Percentiles rank a stretch among this genome's conserved stretches.
phyloP scores from a whole-genome alignment of 1,139 yeast genomes.

The Candida smagusa region DNA sequence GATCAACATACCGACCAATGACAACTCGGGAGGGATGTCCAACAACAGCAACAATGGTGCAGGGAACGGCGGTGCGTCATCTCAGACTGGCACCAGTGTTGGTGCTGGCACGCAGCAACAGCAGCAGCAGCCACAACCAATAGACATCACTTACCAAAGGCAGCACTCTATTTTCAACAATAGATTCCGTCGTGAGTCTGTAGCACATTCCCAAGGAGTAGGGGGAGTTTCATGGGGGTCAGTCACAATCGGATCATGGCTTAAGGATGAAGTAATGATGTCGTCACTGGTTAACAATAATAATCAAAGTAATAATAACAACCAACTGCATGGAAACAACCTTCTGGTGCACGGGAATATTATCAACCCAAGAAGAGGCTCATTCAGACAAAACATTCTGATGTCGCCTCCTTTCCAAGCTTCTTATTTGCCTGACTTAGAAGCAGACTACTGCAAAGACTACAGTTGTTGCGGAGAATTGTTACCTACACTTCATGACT shows the following conservation, averaged over 20 bases:
- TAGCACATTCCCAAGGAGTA: slow-evolving; percentile 96
- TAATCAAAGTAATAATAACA: slow-evolving; percentile 9
- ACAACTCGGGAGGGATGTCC: slow-evolving; percentile 1
- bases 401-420: slow-evolving; percentile 69
- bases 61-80: slow-evolving; percentile 2
- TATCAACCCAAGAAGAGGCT: slow-evolving; percentile 44
- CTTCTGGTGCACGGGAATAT: slow-evolving; percentile 21
- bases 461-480: slow-evolving; percentile 93
- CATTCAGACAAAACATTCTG: slow-evolving; percentile 37
- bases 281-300: slow-evolving; percentile 22
- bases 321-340: slow-evolving; percentile 5
- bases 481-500: slow-evolving; percentile 88
- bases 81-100: neutral
- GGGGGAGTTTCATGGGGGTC: slow-evolving; percentile 99
- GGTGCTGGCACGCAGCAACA: neutral
- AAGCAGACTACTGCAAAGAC: slow-evolving; percentile 94
- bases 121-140: slow-evolving; percentile 35
- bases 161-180: slow-evolving; percentile 35
- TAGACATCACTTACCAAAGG: slow-evolving; percentile 46
- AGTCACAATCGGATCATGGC: slow-evolving; percentile 91
- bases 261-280: slow-evolving; percentile 85
- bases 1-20: slow-evolving; percentile 15
- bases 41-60: slow-evolving; percentile 5
- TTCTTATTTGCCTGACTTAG: slow-evolving; percentile 84
- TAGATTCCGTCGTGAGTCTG: slow-evolving; percentile 71